Evolutionary conservation across 768 basidiomycete genomes (phyloP).

Genomic region (Pisolithus sp.): DNA sequence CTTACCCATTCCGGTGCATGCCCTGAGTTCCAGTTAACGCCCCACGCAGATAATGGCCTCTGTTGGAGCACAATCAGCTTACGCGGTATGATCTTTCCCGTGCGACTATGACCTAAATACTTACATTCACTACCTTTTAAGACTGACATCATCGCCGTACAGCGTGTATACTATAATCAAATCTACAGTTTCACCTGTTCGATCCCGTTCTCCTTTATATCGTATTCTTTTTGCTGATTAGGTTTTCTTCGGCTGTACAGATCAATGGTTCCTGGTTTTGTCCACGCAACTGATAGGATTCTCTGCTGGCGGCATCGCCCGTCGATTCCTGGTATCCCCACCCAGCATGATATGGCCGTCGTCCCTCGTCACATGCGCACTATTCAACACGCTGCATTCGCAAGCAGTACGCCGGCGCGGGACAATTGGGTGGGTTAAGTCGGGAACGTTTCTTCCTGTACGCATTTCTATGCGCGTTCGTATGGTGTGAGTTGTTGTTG

Average conservation of each 20-base stretch:
- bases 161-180: constrained; percentile 62
- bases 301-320: constrained; percentile 68
- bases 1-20: constrained; percentile 23
- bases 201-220: background rate
- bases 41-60: constrained; percentile 45
- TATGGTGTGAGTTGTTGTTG: constrained; percentile 51
- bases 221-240: background rate
- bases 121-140: constrained; percentile 6
- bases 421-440: constrained; percentile 55
- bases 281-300: constrained; percentile 69
- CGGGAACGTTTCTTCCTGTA: constrained; percentile 75
- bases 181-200: constrained; percentile 43
- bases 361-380: constrained; percentile 67
- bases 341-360: constrained; percentile 65
- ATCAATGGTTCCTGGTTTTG: constrained; percentile 58
- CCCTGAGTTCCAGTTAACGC: constrained; percentile 17
- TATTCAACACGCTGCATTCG: constrained; percentile 75
- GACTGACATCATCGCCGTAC: constrained; percentile 71
- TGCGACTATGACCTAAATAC: background rate
- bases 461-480: constrained; percentile 48
- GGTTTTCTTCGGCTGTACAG: constrained; percentile 15
- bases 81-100: constrained; percentile 38
- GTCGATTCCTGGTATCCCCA: constrained; percentile 68
- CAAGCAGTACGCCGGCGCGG: constrained; percentile 59
- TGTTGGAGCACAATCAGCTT: constrained; percentile 55